These are phyloP conservation scores for Ananas comosus DNA, from an alignment of 176 grass and related monocot genomes.

Conservation along the genomic window DNA sequence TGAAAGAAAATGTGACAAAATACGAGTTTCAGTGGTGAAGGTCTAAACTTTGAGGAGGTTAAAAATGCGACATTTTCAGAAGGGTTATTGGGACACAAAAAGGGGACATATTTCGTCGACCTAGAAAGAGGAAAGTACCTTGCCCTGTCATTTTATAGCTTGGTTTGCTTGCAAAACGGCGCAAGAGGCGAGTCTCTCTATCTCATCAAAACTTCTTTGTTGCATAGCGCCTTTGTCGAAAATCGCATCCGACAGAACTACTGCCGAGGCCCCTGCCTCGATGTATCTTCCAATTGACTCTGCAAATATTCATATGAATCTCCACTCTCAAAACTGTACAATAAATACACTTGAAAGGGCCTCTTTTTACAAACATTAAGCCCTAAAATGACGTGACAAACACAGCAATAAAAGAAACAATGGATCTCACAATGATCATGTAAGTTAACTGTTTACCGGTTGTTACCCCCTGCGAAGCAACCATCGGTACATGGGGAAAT, in stretches of 20 bases:
- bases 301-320: conserved; percentile 12
- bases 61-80: too few relatives aligned
- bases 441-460: conserved; percentile 25
- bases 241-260: conserved; percentile 83
- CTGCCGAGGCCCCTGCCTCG: conserved; percentile 52
- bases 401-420: neutral
- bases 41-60: too few relatives aligned
- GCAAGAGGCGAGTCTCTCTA: conserved; percentile 44
- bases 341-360: too few relatives aligned
- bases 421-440: neutral
- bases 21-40: too few relatives aligned
- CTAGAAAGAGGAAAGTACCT: neutral
- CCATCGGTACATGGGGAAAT: conserved; percentile 65
- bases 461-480: conserved; percentile 89
- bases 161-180: conserved; percentile 35
- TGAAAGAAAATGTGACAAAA: too few relatives aligned
- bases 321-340: too few relatives aligned
- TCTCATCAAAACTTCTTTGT: conserved; percentile 38
- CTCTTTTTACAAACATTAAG: too few relatives aligned
- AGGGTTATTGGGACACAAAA: neutral
- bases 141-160: conserved; percentile 16
- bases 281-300: conserved; percentile 56
- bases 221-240: conserved; percentile 66
- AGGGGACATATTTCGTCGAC: neutral
- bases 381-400: neutral